Evolutionary conservation across 1,139 yeast species (phyloP), one percentile per base, ranked within the genome.

Genomic region (Schwanniomyces etchellsii): DNA sequence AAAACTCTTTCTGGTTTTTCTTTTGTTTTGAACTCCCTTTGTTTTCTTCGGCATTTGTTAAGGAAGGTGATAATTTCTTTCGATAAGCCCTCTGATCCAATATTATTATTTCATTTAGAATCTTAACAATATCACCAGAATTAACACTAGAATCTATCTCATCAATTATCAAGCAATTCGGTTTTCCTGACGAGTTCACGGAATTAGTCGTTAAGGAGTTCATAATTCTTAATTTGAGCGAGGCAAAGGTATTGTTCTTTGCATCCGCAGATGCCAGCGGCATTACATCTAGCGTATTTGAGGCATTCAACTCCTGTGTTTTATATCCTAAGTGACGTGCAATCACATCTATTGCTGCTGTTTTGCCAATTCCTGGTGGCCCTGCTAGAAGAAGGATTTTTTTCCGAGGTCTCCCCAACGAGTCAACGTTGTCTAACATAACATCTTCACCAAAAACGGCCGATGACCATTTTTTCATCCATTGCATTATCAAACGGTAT

Each of bases 291-390:
- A 64, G 57, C 43, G 69, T 62, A 52, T 91, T 96, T 43, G 95
- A 80, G 1, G 98, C 96, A 55, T 91, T 91, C 40, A 89, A 70
- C 48, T 91, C 98, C 44, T 83, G 71, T 0, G 84, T 74, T 29
- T 77, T 75, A 50, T 82, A 91, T 0, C 95, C 95, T 28, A 84
- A 73, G 41, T 85, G 95, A 30, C 69, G 70, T 4, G 95, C 95
- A 23, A 88, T 70, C 2, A 86, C 72, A 51, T 89, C 96, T 0
- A 93, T 88, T 3, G 88, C 80, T 0, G 94, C 77, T 0, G 98
- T 91, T 52, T 91, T 91, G 5, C 98, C 98, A n/a, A 84, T 70
- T 1, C 98, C 98, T 1, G 96, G 89, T 0, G 96, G 94, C 0
- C 98, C 98, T 50, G 82, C 86, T 3, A 91, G 70, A 29, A 91